A percentile compares a stretch with the other conserved stretches of the same genome.
phyloP scores from a whole-genome alignment of 225 moss, liverwort and hornwort species.

The Marchantia paleacea region DNA sequence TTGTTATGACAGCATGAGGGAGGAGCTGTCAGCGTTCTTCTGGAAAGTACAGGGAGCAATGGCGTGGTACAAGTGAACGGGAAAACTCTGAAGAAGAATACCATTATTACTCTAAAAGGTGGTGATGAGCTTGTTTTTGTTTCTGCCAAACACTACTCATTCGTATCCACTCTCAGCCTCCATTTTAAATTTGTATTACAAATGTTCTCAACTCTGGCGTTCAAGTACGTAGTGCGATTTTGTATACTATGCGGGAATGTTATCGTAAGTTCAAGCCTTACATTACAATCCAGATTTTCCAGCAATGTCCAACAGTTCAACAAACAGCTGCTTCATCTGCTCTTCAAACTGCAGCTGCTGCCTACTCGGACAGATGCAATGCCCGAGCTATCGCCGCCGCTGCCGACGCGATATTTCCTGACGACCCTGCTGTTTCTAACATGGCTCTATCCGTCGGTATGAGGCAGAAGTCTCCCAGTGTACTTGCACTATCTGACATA shows the following conservation, averaged over 20 bases:
- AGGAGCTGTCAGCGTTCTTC: slow-evolving; percentile 31
- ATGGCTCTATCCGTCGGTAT: slow-evolving; percentile 41
- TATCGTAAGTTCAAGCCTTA: not conserved
- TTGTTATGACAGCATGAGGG: slow-evolving; percentile 37
- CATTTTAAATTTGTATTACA: not conserved
- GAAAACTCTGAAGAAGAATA: slow-evolving; percentile 44
- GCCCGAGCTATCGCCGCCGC: slow-evolving; percentile 42
- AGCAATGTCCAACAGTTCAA: slow-evolving; percentile 27
- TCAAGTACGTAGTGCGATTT: not conserved
- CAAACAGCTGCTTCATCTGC: slow-evolving; percentile 14
- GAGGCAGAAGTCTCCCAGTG: slow-evolving; percentile 41
- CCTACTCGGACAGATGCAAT: slow-evolving; percentile 33
- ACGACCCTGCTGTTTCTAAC: slow-evolving; percentile 38
- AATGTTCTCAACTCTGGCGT: not conserved
- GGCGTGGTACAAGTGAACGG: slow-evolving; percentile 52
- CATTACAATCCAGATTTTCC: slow-evolving; percentile 21
- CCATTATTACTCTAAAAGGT: slow-evolving; percentile 37
- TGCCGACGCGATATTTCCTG: slow-evolving; percentile 26
- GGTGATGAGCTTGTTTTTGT: slow-evolving; percentile 51
- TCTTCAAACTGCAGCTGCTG: slow-evolving; percentile 13
- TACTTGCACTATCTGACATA: slow-evolving; percentile 33
- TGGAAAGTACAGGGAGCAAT: slow-evolving; percentile 49
- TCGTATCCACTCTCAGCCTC: slow-evolving; percentile 37
- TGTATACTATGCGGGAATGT: not conserved
- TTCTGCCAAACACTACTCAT: slow-evolving; percentile 50